These are phyloP conservation scores for Caloboletus inedulis DNA, from an alignment of 1,284 basidiomycete genomes.

Conservation along the genomic window DNA sequence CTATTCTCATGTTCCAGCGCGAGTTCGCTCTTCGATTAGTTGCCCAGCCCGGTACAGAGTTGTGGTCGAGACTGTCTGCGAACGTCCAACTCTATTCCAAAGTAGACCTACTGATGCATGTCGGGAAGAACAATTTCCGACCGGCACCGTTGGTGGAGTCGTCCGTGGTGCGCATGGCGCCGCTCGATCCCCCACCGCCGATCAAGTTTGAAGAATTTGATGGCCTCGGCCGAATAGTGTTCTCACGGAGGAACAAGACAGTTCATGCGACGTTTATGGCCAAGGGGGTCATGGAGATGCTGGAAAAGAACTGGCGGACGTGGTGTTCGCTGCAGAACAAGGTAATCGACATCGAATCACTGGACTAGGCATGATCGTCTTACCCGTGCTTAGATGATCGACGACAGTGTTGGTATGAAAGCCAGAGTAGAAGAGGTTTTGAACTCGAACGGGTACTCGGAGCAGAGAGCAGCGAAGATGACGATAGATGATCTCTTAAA, in stretches of 20 bases:
- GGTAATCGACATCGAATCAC: conserved; percentile 41
- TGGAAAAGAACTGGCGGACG: conserved; percentile 94
- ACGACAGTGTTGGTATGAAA: conserved; percentile 72
- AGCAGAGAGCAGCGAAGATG: conserved; percentile 78
- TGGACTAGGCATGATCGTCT: not conserved
- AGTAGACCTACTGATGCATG: conserved; percentile 96
- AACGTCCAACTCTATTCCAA: conserved; percentile 97
- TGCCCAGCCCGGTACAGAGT: conserved; percentile 78
- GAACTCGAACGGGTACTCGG: conserved; percentile 57
- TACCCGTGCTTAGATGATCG: conserved; percentile 53
- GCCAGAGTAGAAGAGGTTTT: conserved; percentile 77
- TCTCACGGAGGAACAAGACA: conserved; percentile 89
- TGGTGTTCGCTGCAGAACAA: conserved; percentile 83
- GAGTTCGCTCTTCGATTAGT: conserved; percentile 95
- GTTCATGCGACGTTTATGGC: conserved; percentile 87
- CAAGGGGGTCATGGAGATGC: conserved; percentile 91
- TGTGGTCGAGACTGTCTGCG: conserved; percentile 95
- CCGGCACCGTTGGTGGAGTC: conserved; percentile 96
- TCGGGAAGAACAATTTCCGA: conserved; percentile 94
- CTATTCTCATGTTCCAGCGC: conserved; percentile 99
- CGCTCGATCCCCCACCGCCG: conserved; percentile 92
- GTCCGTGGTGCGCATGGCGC: conserved; percentile 88
- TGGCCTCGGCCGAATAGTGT: conserved; percentile 88
- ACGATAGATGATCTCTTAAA: conserved; percentile 75
- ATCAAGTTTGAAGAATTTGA: conserved; percentile 98